Evolutionary conservation across 1,139 yeast genomes (phyloP).

Genomic region (Protomyces arabidopsidicola): DNA sequence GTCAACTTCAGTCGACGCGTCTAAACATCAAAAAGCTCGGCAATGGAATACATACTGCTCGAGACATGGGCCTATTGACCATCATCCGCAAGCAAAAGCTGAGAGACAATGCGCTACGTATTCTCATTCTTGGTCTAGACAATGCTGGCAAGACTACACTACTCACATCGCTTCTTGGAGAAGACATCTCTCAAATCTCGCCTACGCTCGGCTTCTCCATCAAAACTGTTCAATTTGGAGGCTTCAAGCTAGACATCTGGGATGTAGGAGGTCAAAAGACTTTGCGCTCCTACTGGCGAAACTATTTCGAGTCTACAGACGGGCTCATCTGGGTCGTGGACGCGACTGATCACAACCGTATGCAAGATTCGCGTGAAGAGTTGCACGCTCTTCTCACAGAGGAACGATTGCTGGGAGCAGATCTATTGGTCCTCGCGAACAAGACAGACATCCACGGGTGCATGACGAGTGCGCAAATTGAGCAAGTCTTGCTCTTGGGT

Average conservation of each 20-base stretch:
- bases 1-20: too few relatives aligned
- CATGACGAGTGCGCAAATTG: conserved; percentile 35
- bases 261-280: conserved; percentile 86
- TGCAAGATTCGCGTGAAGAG: conserved; percentile 51
- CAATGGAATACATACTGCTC: too few relatives aligned
- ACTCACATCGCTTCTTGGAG: conserved; percentile 49
- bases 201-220: conserved; percentile 53
- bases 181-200: conserved; percentile 39
- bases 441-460: conserved; percentile 45
- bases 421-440: conserved; percentile 44
- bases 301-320: conserved; percentile 83
- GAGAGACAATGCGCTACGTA: conserved; percentile 71
- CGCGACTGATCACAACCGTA: conserved; percentile 61
- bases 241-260: conserved; percentile 52
- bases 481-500: conserved; percentile 35
- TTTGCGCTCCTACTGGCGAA: conserved; percentile 80
- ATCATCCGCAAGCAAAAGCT: conserved; percentile 76
- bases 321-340: conserved; percentile 91
- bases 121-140: conserved; percentile 76
- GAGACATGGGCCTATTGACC: conserved; percentile 73
- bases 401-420: conserved; percentile 64
- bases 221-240: conserved; percentile 43
- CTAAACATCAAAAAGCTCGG: too few relatives aligned
- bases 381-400: conserved; percentile 58
- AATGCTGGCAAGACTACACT: conserved; percentile 86